Evolutionary conservation across 306 rosid species (phyloP).

Genomic region (Benincasa hispida): DNA sequence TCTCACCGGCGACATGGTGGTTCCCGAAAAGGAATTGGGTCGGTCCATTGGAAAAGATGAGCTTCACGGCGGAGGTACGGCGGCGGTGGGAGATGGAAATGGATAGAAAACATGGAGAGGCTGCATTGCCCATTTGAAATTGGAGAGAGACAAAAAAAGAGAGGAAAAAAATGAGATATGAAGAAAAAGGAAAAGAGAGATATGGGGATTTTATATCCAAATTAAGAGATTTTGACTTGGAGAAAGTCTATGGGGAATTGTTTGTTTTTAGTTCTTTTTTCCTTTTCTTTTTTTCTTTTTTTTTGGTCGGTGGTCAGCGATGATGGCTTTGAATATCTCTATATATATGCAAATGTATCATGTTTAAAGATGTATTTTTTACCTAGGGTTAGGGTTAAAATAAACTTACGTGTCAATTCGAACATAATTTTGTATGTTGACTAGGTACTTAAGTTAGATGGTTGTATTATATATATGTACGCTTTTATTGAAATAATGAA

Average conservation of each 20-base stretch:
- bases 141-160: not conserved
- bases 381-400: not conserved
- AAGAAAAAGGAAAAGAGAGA: not conserved
- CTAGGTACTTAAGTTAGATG: no score
- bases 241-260: conserved; percentile 20
- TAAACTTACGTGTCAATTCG: no score
- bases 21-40: conserved; percentile 28
- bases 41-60: conserved; percentile 47
- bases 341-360: no score
- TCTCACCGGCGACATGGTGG: conserved; percentile 67
- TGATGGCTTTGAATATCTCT: conserved; percentile 54
- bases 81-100: not conserved
- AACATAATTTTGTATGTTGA: no score
- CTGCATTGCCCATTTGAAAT: conserved; percentile 40
- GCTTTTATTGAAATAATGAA: no score
- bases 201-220: conserved; percentile 8
- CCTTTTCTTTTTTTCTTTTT: not conserved
- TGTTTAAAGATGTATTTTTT: no score
- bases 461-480: no score
- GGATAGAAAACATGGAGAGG: conserved; percentile 30
- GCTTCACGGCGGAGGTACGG: conserved; percentile 17
- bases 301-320: conserved; percentile 54
- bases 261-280: no score
- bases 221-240: conserved; percentile 37
- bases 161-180: not conserved